Evolutionary conservation across 139 green algal genomes (phyloP), one percentile per base, ranked within the genome.

Genomic region (Protoeuglena noctilucae): DNA sequence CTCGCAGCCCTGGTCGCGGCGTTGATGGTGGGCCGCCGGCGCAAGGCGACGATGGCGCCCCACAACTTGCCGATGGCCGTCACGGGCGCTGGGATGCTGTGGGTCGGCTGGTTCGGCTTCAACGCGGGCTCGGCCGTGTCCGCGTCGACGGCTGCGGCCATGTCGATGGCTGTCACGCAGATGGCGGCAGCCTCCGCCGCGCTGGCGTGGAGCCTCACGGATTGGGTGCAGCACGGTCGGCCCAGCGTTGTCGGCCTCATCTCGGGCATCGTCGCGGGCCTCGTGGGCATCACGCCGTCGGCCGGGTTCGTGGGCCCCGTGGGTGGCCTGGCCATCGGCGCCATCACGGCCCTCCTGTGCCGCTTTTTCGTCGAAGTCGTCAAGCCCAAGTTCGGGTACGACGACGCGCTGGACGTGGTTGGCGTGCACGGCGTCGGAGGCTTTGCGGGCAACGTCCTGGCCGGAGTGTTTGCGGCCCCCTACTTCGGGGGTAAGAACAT

Each of bases 81-180:
- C 9, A 53, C 55, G 14, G 66, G 66, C 31, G 54, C 66, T 18
- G 61, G 54, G 31, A 67, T 74, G 66, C 62, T 74, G 1, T 74
- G 66, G 66, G 56, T 69, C 23, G 66, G 66, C 43, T 74, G 66
- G 66, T 74, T 59, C 41, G 66, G 66, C 21, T 74, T 74, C 48
- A 74, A 74, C 43, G 66, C 47, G 19, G 64, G 64, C 30, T 55
- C 26, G 43, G 64, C 64, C 4, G 45, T 29, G n/a, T 46, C 64
- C 16, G 58, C 64, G 7, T 31, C 51, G 27, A 43, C 30, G 3
- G 50, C 31, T 16, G 64, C 64, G 19, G 64, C 64, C 22, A 58
- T 66, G 40, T 57, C 64, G 17, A 57, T 47, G 40, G 6, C 61
- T 22, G 57, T 55, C 3, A 71, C 64, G 45, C 63, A 70, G 28